Conservation (phyloP, 768 basidiomycete genomes). For the Mycena maculata region DNA sequence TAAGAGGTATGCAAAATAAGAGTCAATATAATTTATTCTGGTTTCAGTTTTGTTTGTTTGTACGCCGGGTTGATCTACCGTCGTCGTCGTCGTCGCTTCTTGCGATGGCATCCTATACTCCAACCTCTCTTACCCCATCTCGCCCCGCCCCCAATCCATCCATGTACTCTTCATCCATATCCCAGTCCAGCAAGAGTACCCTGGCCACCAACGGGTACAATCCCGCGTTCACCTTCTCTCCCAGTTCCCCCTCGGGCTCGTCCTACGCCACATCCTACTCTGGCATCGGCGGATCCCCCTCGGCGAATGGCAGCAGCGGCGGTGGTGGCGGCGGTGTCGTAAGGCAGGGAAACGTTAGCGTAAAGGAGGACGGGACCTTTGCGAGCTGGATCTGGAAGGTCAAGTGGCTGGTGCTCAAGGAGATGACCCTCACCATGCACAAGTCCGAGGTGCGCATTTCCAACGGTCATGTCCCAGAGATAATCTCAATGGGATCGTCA, state of each 20-base stretch:
- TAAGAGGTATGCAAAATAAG: too few relatives aligned
- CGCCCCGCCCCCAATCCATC: constrained; percentile 72
- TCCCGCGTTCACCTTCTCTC: constrained; percentile 66
- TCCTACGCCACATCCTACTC: constrained; percentile 77
- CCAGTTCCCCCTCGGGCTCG: constrained; percentile 63
- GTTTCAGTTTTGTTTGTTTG: too few relatives aligned
- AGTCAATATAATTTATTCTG: too few relatives aligned
- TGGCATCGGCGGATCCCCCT: constrained; percentile 84
- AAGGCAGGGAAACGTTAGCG: constrained; percentile 75
- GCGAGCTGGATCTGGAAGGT: constrained; percentile 92
- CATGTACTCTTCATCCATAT: constrained; percentile 48
- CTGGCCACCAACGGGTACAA: constrained; percentile 70
- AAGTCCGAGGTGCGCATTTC: constrained; percentile 84
- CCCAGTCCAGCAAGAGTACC: constrained; percentile 49
- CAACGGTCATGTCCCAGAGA: neutral
- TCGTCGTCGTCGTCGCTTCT: constrained; percentile 23
- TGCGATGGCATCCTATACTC: constrained; percentile 20
- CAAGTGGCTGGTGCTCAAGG: constrained; percentile 90
- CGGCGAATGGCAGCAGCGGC: constrained; percentile 53
- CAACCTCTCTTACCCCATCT: constrained; percentile 70
- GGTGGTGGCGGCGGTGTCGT: constrained; percentile 49
- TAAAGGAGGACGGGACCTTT: constrained; percentile 93
- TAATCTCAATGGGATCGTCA: constrained; percentile 32
- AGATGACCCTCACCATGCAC: constrained; percentile 81
- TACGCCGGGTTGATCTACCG: constrained; percentile 1